Conservation (phyloP, 2,329 filamentous ascomycete species). For the Hortaea werneckii region DNA sequence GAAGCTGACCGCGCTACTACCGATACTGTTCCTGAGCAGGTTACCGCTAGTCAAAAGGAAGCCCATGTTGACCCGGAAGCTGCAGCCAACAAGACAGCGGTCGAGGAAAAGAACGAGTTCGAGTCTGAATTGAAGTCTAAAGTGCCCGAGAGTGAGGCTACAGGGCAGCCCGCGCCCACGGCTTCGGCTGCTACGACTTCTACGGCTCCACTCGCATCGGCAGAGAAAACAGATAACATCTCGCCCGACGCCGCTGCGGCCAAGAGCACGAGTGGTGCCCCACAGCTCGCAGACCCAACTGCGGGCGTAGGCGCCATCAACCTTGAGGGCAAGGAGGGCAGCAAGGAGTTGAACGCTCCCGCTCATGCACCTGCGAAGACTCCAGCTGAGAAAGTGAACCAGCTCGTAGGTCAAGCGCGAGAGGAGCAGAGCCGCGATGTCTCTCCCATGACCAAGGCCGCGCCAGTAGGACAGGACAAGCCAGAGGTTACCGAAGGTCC, state of each 20-base stretch:
- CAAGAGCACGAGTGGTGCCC: slow-evolving; percentile 15
- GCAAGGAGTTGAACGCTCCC: slow-evolving; percentile 27
- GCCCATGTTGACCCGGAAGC: slow-evolving; percentile 54
- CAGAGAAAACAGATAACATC: not conserved
- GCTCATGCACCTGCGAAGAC: slow-evolving; percentile 17
- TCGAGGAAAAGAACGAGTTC: slow-evolving; percentile 63
- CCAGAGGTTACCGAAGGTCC: slow-evolving; percentile 33
- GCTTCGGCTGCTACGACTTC: slow-evolving; percentile 27
- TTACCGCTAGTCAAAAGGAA: slow-evolving; percentile 20
- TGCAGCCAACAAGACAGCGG: slow-evolving; percentile 55
- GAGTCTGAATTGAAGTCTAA: slow-evolving; percentile 65
- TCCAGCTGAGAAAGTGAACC: not conserved
- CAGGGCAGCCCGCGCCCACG: slow-evolving; percentile 18
- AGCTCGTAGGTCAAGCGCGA: not conserved
- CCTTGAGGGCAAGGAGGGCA: slow-evolving; percentile 16
- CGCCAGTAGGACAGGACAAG: slow-evolving; percentile 24
- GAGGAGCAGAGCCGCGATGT: slow-evolving; percentile 30
- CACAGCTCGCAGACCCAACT: slow-evolving; percentile 20
- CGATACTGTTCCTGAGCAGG: slow-evolving; percentile 12
- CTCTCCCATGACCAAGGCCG: slow-evolving; percentile 31
- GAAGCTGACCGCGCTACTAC: slow-evolving; percentile 2
- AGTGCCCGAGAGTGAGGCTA: slow-evolving; percentile 31
- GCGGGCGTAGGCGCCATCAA: slow-evolving; percentile 15
- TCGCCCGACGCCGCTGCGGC: not conserved
- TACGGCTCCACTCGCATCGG: slow-evolving; percentile 17